Evolutionary conservation across 345 rosid genomes (phyloP).

Genomic region (Acer yangbiense): DNA sequence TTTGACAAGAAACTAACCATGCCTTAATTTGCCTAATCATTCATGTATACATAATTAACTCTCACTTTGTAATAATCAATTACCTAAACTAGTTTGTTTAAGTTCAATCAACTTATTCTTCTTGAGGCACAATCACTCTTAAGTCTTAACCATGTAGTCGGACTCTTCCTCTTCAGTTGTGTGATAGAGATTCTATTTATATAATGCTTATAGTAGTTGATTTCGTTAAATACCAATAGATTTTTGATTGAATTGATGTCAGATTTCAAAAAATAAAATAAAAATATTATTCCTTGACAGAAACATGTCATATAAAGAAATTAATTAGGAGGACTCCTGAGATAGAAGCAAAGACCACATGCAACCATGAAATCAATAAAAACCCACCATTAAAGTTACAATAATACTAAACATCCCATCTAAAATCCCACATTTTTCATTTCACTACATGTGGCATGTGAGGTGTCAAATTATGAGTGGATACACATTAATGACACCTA

Average conservation of each 20-base stretch:
- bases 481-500: too few relatives aligned
- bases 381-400: background rate
- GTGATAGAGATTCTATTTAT: too few relatives aligned
- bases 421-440: too few relatives aligned
- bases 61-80: background rate
- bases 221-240: too few relatives aligned
- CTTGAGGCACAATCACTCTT: too few relatives aligned
- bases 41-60: background rate
- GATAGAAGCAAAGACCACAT: slow-evolving; percentile 52
- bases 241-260: too few relatives aligned
- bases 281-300: background rate
- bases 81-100: slow-evolving; percentile 6
- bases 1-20: slow-evolving; percentile 77
- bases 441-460: too few relatives aligned
- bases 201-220: too few relatives aligned
- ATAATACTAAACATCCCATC: too few relatives aligned
- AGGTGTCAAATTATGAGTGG: too few relatives aligned
- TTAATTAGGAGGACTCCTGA: background rate
- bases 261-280: background rate
- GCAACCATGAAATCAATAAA: slow-evolving; percentile 22
- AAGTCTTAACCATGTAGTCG: too few relatives aligned
- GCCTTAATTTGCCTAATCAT: slow-evolving; percentile 4
- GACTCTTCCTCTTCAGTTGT: too few relatives aligned
- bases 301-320: background rate
- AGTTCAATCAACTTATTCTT: background rate